A percentile compares a stretch with the other conserved stretches of the same genome.
Conservation (phyloP, 1,284 basidiomycete genomes). For the Ganoderma meredithae region DNA sequence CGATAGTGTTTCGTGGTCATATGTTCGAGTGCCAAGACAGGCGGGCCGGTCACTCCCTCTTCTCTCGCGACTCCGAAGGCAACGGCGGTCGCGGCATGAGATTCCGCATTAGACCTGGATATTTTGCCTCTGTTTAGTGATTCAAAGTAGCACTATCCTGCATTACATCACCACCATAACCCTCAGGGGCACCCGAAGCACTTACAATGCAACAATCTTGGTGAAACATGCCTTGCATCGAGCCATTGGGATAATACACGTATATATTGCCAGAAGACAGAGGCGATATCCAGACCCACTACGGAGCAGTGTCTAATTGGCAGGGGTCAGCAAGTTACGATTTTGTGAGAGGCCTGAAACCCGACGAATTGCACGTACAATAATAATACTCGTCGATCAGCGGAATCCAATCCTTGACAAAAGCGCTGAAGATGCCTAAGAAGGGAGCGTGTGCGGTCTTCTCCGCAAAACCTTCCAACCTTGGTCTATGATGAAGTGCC, state of each 20-base stretch:
- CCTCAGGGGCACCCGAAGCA: background rate
- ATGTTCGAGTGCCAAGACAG: background rate
- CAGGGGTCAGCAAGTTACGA: constrained; percentile 2
- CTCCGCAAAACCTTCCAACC: constrained; percentile 71
- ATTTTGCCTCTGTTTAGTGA: background rate
- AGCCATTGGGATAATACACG: constrained; percentile 24
- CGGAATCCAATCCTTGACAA: constrained; percentile 91
- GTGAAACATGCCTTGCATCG: background rate
- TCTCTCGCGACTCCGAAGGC: background rate
- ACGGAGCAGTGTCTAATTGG: constrained; percentile 48
- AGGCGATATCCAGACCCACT: constrained; percentile 28
- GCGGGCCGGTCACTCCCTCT: constrained; percentile 5
- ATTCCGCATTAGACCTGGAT: background rate
- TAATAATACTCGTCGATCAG: constrained; percentile 96
- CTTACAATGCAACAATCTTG: background rate
- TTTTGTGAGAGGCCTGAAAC: background rate
- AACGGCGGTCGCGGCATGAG: background rate
- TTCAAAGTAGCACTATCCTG: background rate
- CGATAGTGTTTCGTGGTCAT: constrained; percentile 12
- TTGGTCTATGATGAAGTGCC: constrained; percentile 60
- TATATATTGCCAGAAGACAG: constrained; percentile 27
- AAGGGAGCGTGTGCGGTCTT: constrained; percentile 72
- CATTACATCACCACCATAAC: background rate
- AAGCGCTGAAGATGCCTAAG: constrained; percentile 76
- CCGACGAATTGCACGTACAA: constrained; percentile 63